phyloP scores from a whole-genome alignment of 176 grass and related monocot species.

The Oryza brachyantha region DNA sequence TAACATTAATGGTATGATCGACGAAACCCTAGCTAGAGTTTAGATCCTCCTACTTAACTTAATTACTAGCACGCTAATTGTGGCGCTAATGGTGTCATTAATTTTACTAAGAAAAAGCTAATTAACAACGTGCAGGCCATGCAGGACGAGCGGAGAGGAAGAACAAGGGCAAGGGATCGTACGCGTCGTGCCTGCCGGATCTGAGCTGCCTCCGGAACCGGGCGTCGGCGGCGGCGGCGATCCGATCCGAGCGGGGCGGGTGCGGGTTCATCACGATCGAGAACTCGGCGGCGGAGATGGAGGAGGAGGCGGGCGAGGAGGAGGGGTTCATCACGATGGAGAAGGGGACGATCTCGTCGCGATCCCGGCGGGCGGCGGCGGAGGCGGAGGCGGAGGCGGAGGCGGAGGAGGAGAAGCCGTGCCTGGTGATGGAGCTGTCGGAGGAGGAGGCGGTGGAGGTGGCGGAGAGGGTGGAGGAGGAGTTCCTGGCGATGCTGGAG shows the following conservation, averaged over 20 bases:
- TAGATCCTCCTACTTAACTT: background rate
- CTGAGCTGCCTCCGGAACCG: conserved; percentile 66
- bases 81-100: background rate
- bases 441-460: conserved; percentile 27
- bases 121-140: background rate
- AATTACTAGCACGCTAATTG: background rate
- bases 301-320: conserved; percentile 60
- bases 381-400: conserved; percentile 28
- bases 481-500: conserved; percentile 85
- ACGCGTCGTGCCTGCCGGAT: conserved; percentile 70
- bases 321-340: conserved; percentile 90
- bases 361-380: conserved; percentile 21
- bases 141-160: conserved; percentile 46
- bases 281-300: conserved; percentile 61
- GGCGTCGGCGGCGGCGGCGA: background rate
- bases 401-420: conserved; percentile 72
- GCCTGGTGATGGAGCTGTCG: conserved; percentile 61
- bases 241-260: conserved; percentile 50
- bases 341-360: conserved; percentile 60
- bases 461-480: conserved; percentile 74
- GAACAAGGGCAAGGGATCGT: conserved; percentile 60
- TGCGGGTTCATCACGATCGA: conserved; percentile 94
- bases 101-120: background rate
- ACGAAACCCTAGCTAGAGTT: background rate
- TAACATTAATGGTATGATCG: conserved; percentile 33